phyloP scores from a whole-genome alignment of 305 asterid genomes.

The Coffea humblotiana region DNA sequence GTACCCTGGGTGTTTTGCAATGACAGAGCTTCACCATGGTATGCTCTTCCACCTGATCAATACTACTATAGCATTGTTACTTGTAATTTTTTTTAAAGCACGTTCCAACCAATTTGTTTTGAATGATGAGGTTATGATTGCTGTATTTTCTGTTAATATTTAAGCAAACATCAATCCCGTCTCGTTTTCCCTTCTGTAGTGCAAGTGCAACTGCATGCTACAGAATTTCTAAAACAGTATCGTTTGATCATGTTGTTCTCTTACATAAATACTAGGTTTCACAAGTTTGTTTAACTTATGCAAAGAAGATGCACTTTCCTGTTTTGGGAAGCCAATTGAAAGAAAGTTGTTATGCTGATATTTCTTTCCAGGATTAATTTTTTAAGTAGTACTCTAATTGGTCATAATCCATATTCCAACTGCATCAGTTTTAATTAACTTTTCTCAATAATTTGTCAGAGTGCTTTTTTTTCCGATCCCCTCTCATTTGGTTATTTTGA shows the following conservation, averaged over 20 bases:
- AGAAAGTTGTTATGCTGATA: background rate
- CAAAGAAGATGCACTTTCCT: background rate
- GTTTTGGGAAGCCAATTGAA: background rate
- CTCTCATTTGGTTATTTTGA: conserved; percentile 19
- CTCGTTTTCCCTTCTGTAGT: background rate
- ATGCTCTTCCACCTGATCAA: conserved; percentile 26
- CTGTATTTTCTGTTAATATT: background rate
- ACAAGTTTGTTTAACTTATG: background rate
- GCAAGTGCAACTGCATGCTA: conserved; percentile 3
- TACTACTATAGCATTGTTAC: background rate
- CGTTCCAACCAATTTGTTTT: background rate
- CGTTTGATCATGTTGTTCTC: background rate
- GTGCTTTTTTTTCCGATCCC: conserved; percentile 20
- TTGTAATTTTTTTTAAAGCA: background rate
- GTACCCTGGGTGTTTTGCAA: conserved; percentile 89
- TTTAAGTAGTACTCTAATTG: background rate
- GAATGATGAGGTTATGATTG: background rate
- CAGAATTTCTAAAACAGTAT: background rate
- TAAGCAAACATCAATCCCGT: too few relatives aligned
- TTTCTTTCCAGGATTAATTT: background rate
- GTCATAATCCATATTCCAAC: background rate
- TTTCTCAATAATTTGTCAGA: conserved; percentile 2
- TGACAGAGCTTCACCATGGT: conserved; percentile 99
- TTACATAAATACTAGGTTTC: background rate
- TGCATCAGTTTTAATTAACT: background rate